Conservation (phyloP, 805 yeast genomes). For the Kluyveromyces starmeri region DNA sequence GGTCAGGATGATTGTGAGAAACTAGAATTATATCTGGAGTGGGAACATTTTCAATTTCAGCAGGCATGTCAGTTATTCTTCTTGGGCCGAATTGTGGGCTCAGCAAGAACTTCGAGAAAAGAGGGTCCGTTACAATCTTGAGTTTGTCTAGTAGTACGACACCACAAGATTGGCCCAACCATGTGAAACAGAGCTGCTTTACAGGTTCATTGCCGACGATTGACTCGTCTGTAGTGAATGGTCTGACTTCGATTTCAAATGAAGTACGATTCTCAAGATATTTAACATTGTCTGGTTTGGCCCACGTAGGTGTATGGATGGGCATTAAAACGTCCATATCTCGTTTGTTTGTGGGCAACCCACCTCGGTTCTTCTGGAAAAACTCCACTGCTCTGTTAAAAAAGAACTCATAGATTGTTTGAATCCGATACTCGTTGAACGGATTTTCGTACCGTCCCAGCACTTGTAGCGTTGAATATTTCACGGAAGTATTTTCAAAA, state of each 20-base stretch:
- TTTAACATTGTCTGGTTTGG: not conserved
- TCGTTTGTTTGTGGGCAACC: slow-evolving; percentile 40
- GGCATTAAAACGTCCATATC: slow-evolving; percentile 53
- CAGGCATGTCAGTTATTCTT: slow-evolving; percentile 73
- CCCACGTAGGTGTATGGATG: slow-evolving; percentile 44
- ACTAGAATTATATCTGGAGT: slow-evolving; percentile 66
- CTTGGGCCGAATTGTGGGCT: slow-evolving; percentile 67
- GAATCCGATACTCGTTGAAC: slow-evolving; percentile 81
- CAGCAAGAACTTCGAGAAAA: slow-evolving; percentile 59
- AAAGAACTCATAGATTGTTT: slow-evolving; percentile 79
- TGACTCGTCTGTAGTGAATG: not conserved
- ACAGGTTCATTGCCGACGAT: not conserved
- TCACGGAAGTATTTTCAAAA: slow-evolving; percentile 17
- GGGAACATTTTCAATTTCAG: slow-evolving; percentile 53
- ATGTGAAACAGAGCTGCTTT: slow-evolving; percentile 40
- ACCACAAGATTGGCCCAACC: slow-evolving; percentile 92
- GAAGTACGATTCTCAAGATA: not conserved
- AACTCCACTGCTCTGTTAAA: slow-evolving; percentile 64
- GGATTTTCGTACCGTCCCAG: slow-evolving; percentile 86
- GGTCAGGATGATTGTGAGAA: slow-evolving; percentile 95
- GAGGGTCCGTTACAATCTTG: slow-evolving; percentile 81
- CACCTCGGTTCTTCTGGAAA: slow-evolving; percentile 54
- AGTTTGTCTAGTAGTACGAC: slow-evolving; percentile 60
- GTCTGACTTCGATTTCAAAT: not conserved
- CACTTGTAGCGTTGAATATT: slow-evolving; percentile 42